Evolutionary conservation across 2,329 filamentous ascomycete genomes (phyloP), one percentile per base, ranked within the genome.

Genomic region (Pseudodiploospora longispora): DNA sequence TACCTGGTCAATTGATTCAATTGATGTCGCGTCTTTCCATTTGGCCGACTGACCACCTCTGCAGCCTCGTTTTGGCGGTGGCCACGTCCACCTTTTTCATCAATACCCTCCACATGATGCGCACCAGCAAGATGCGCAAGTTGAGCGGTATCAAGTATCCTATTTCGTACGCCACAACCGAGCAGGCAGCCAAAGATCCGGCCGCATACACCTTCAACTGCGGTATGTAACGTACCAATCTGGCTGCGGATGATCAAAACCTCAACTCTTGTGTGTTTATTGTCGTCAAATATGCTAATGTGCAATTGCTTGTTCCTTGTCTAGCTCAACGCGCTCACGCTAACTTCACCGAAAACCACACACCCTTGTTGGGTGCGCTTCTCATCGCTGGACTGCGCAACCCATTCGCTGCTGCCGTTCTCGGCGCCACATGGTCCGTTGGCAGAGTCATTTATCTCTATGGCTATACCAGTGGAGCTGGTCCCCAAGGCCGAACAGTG

Each of bases 261-360:
- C 36, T 27, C 12, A n/a, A 27, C 33, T 12, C 46, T 42, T 31
- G 12, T 34, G 30, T 38, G 38, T 19, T 19, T 19, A 19, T 19
- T 6, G 6, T n/a, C 6, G 3, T 6, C 34, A 12, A 3, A 19
- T 27, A 29, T 40, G 37, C 46, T 46, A 41, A 51, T 19, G 19
- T 19, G 19, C 19, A 19, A 19, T 19, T 19, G 19, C 19, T 19
- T 42, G 44, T 36, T 50, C 32, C 30, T 41, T 27, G 12, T 40
- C 32, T 44, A 75, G 72, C 75, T 42, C 78, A 82, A 56, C 75
- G 77, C 39, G 72, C 78, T 7, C 81, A 85, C 59, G 63, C 68
- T 53, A 83, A 84, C 68, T 84, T 72, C 64, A 70, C 69, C 51
- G 82, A 85, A 68, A 81, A 78, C 63, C 66, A 76, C 32, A 64